Evolutionary conservation across 2,329 filamentous ascomycete genomes (phyloP), one percentile per base, ranked within the genome.

Genomic region (Cryphonectria naterciae): DNA sequence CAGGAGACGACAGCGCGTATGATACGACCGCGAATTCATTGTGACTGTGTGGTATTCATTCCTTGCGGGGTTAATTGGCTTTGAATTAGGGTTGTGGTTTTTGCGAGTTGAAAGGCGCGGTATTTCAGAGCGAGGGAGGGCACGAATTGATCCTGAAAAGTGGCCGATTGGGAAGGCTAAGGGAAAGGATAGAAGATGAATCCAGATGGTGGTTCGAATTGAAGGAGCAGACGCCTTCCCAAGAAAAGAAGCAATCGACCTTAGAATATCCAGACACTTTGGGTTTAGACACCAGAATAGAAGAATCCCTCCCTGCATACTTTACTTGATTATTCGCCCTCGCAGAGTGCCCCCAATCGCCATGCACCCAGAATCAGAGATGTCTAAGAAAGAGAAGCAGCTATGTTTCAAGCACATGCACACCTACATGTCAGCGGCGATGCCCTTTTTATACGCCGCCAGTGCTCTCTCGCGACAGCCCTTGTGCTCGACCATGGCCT

Each of bases 401-500:
- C 56, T 32, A 13, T 19, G 2, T 22, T 28, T 35, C 25, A 17
- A 60, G 32, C 56, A 60, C 11, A 39, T 39, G 7, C 25, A 58
- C 35, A 19, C 19, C 69, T 68, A 75, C 54, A 75, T 49, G 35
- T 73, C 72, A 68, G 73, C 75, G 46, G 70, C 68, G 17, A 78
- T 73, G 2, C 75, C 77, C 65, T 73, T 74, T 68, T 78, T 79
- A 37, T 80, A 79, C 28, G 75, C 77, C 7, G 73, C 74, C 65
- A 80, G 49, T 0, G 78, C 77, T 74, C 88, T 85, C 67, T 92
- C 89, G 71, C 94, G 87, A 67, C 87, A 87, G 17, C 83, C 83
- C 76, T 90, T 91, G 79, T 97, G 94, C 56, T 92, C 87, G 0
- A 97, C 92, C 74, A 95, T 91, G 11, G 88, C 88, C 79, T 85